Evolutionary conservation across 2,329 filamentous ascomycete species (phyloP).

Genomic region (Aspergillus cejpii): DNA sequence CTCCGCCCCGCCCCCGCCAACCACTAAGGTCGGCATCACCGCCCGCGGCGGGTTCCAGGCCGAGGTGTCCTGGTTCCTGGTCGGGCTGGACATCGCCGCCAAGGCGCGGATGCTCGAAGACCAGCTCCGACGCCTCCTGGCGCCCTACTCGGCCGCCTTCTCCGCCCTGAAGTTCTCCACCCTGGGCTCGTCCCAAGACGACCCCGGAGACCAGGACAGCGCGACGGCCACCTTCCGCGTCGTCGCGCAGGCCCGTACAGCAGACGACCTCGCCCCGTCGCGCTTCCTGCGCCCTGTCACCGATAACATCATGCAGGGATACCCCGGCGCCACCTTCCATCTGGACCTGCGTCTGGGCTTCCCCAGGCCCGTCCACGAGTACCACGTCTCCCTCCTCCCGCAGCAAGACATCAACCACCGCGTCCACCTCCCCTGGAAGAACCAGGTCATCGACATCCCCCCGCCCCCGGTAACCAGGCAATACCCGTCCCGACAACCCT

Average conservation of each 20-base stretch:
- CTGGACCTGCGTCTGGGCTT: conserved; percentile 30
- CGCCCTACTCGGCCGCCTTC: conserved; percentile 29
- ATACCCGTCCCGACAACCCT: conserved; percentile 15
- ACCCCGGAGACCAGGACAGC: conserved; percentile 39
- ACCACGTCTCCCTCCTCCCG: conserved; percentile 25
- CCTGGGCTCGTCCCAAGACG: conserved; percentile 24
- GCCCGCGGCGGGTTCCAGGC: conserved; percentile 45
- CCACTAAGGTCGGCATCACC: conserved; percentile 47
- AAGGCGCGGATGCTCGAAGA: conserved; percentile 45
- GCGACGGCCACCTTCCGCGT: conserved; percentile 40
- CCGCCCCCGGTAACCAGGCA: conserved; percentile 13
- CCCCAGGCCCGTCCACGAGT: conserved; percentile 33
- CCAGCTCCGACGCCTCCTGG: conserved; percentile 39
- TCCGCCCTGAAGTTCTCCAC: conserved; percentile 27
- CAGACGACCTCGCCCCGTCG: conserved; percentile 29
- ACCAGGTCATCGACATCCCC: conserved; percentile 14
- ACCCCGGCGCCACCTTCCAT: conserved; percentile 35
- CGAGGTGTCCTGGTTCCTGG: conserved; percentile 42
- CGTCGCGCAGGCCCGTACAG: conserved; percentile 42
- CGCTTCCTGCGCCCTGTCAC: conserved; percentile 34
- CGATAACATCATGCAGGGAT: conserved; percentile 39
- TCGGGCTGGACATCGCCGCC: conserved; percentile 41
- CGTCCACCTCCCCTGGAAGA: conserved; percentile 23
- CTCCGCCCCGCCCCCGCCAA: conserved; percentile 42
- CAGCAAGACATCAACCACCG: conserved; percentile 22